Percentiles rank a stretch among this genome's conserved stretches.
Evolutionary conservation across 805 yeast genomes (phyloP).

Genomic region (Wickerhamomyces alni): DNA sequence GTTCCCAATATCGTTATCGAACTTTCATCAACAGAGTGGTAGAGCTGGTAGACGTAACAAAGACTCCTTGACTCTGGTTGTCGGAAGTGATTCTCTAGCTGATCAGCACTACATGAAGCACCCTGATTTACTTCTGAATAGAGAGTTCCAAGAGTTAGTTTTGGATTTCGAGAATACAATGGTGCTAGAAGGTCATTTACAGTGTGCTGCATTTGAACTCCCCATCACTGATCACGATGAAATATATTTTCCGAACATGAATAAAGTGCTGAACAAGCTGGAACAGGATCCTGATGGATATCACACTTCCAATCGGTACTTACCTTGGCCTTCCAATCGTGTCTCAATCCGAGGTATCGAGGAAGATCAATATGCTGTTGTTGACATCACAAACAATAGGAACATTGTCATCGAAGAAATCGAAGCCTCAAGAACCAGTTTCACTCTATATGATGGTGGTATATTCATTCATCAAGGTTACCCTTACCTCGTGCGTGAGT

Average conservation of each 20-base stretch:
- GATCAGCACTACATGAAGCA: conserved; percentile 79
- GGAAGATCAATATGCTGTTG: conserved; percentile 79
- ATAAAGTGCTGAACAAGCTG: conserved; percentile 26
- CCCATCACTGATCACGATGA: conserved; percentile 58
- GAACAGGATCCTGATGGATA: conserved; percentile 40
- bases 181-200: conserved; percentile 77
- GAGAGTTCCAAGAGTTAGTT: conserved; percentile 51
- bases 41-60: conserved; percentile 88
- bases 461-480: conserved; percentile 91
- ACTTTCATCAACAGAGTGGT: conserved; percentile 93
- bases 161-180: conserved; percentile 55
- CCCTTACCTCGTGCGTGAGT: conserved; percentile 80
- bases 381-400: conserved; percentile 75
- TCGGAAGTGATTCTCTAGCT: conserved; percentile 77
- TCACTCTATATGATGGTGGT: conserved; percentile 89
- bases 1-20: conserved; percentile 81
- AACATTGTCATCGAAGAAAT: conserved; percentile 81
- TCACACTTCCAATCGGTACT: conserved; percentile 49
- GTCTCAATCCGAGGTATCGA: conserved; percentile 83
- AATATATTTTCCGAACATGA: conserved; percentile 42
- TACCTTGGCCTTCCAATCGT: conserved; percentile 76
- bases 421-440: conserved; percentile 83
- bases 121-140: conserved; percentile 51
- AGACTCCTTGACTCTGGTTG: conserved; percentile 80
- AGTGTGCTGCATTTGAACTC: conserved; percentile 88